Conservation (phyloP, 139 green algal species). For the Closterium sp. region DNA sequence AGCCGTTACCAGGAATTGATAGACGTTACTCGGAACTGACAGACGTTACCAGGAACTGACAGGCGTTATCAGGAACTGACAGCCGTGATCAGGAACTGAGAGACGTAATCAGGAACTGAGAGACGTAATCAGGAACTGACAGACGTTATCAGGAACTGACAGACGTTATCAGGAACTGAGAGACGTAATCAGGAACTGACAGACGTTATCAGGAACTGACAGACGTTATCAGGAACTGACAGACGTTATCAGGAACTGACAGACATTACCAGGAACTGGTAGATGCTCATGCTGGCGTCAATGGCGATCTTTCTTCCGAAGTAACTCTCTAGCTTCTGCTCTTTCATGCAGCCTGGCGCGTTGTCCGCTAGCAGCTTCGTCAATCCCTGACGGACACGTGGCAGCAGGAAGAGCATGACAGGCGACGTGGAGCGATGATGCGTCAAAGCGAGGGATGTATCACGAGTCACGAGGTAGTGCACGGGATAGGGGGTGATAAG, state of each 20-base stretch:
- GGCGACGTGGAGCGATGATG: background rate
- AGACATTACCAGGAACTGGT: slow-evolving; percentile 87
- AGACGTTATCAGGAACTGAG: too few species aligned
- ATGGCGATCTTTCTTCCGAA: slow-evolving; percentile 96
- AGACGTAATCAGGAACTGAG: too few species aligned
- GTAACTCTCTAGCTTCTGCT: slow-evolving; percentile 93
- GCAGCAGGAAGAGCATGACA: background rate
- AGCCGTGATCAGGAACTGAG: too few species aligned
- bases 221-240: background rate
- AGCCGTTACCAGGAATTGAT: too few species aligned
- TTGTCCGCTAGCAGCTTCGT: slow-evolving; percentile 91
- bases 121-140: too few species aligned
- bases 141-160: too few species aligned
- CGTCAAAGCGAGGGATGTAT: background rate
- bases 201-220: background rate
- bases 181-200: background rate
- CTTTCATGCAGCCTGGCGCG: slow-evolving; percentile 72
- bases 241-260: background rate
- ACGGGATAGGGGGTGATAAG: too few species aligned
- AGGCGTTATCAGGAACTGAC: too few species aligned
- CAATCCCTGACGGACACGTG: slow-evolving; percentile 67
- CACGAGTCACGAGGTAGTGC: too few species aligned
- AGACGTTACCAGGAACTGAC: too few species aligned
- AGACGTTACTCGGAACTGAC: too few species aligned
- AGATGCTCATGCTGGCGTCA: slow-evolving; percentile 98